These are phyloP conservation scores for Fusarium abutilonis DNA, from an alignment of 2,329 filamentous ascomycete species.

Conservation along the genomic window DNA sequence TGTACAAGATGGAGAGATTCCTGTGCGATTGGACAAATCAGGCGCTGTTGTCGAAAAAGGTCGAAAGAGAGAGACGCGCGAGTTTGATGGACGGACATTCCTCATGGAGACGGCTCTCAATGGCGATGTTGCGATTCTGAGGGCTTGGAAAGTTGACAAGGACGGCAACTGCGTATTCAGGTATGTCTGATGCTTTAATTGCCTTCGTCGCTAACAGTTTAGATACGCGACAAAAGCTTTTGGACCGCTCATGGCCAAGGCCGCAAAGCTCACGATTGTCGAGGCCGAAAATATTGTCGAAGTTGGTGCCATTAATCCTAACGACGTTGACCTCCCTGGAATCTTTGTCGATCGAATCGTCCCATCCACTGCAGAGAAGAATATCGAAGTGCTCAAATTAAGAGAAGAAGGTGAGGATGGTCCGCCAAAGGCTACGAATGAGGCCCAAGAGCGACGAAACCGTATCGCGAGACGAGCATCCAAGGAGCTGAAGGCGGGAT, in stretches of 20 bases:
- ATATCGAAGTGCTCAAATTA: slow-evolving; percentile 75
- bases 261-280: slow-evolving; percentile 79
- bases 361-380: slow-evolving; percentile 75
- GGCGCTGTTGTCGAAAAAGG: slow-evolving; percentile 72
- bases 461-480: slow-evolving; percentile 81
- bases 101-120: slow-evolving; percentile 81
- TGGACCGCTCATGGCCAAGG: slow-evolving; percentile 82
- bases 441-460: slow-evolving; percentile 66
- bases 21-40: slow-evolving; percentile 67
- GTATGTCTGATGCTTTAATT: slow-evolving; percentile 45
- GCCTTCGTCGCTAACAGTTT: neutral
- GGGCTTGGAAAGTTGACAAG: slow-evolving; percentile 79
- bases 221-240: slow-evolving; percentile 80
- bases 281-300: slow-evolving; percentile 87
- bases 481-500: slow-evolving; percentile 82
- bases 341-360: slow-evolving; percentile 87
- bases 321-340: slow-evolving; percentile 80
- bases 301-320: slow-evolving; percentile 75
- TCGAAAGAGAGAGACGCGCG: slow-evolving; percentile 72
- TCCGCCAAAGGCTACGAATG: slow-evolving; percentile 55
- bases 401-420: slow-evolving; percentile 55
- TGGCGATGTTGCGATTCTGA: slow-evolving; percentile 80
- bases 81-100: slow-evolving; percentile 77
- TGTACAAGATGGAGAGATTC: slow-evolving; percentile 74
- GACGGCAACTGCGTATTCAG: slow-evolving; percentile 84